phyloP scores from a whole-genome alignment of 257 asterid genomes.

The Plantago elongata region DNA sequence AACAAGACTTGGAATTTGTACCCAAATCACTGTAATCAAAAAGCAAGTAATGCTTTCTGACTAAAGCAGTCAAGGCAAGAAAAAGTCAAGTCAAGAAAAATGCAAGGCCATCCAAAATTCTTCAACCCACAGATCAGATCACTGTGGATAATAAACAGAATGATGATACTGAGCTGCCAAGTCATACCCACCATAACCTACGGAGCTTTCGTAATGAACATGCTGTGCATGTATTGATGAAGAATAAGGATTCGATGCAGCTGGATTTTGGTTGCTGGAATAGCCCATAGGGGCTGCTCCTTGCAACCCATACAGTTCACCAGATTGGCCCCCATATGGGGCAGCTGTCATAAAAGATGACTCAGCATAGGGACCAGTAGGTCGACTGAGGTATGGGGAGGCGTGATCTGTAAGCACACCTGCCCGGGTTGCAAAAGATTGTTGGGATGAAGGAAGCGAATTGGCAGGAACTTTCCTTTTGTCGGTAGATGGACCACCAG shows the following conservation, averaged over 20 bases:
- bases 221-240: constrained; percentile 34
- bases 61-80: constrained; percentile 10
- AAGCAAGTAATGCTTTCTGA: constrained; percentile 27
- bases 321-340: constrained; percentile 40
- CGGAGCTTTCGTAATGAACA: constrained; percentile 35
- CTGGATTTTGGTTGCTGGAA: constrained; percentile 34
- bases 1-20: constrained; percentile 17
- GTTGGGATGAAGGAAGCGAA: constrained; percentile 24
- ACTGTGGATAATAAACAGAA: constrained; percentile 48
- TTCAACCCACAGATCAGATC: constrained; percentile 24
- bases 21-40: constrained; percentile 21
- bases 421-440: constrained; percentile 29
- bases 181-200: constrained; percentile 41
- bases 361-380: constrained; percentile 37
- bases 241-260: constrained; percentile 34
- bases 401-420: constrained; percentile 39
- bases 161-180: constrained; percentile 42
- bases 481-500: constrained; percentile 23
- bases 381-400: constrained; percentile 34
- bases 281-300: constrained; percentile 30
- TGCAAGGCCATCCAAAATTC: constrained; percentile 26
- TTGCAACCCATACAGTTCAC: constrained; percentile 38
- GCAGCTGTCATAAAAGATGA: constrained; percentile 27
- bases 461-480: constrained; percentile 25
- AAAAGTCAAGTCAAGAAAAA: constrained; percentile 13